Conservation (phyloP, 148 eudicot genomes). For the Persicaria tinctoria region DNA sequence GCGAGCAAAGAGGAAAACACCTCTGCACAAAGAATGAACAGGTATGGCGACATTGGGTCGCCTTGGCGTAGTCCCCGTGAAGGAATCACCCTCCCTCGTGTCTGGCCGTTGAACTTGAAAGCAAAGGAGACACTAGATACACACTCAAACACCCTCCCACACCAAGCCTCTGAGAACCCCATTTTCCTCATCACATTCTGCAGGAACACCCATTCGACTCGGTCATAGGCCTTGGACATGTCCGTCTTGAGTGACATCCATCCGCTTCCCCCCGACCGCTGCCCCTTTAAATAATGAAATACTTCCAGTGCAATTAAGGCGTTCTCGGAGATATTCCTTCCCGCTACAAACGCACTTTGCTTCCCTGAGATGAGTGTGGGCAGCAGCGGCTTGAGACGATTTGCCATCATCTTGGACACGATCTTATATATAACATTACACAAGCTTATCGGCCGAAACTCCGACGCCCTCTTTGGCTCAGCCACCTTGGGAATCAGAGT, state of each 20-base stretch:
- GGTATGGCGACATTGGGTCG: not conserved
- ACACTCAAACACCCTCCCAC: not conserved
- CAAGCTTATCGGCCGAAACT: not conserved
- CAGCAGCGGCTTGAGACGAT: not conserved
- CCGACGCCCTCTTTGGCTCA: not conserved
- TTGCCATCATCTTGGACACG: too few relatives aligned
- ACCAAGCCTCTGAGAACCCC: not conserved
- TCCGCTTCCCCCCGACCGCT: not conserved
- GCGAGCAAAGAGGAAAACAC: not conserved
- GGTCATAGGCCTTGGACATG: not conserved
- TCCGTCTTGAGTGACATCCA: not conserved
- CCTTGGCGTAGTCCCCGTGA: not conserved
- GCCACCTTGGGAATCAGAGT: not conserved
- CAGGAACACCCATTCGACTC: not conserved
- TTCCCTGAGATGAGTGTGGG: not conserved
- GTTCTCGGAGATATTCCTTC: not conserved
- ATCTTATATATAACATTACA: not conserved
- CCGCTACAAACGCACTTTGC: not conserved
- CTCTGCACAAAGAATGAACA: too few relatives aligned
- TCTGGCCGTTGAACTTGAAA: not conserved
- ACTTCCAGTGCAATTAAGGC: not conserved
- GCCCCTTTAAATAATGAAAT: too few relatives aligned
- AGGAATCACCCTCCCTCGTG: not conserved
- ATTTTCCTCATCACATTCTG: too few relatives aligned
- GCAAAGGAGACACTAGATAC: not conserved